Evolutionary conservation across 2,329 filamentous ascomycete genomes (phyloP).

Genomic region (Ceratocystis alfenasii): DNA sequence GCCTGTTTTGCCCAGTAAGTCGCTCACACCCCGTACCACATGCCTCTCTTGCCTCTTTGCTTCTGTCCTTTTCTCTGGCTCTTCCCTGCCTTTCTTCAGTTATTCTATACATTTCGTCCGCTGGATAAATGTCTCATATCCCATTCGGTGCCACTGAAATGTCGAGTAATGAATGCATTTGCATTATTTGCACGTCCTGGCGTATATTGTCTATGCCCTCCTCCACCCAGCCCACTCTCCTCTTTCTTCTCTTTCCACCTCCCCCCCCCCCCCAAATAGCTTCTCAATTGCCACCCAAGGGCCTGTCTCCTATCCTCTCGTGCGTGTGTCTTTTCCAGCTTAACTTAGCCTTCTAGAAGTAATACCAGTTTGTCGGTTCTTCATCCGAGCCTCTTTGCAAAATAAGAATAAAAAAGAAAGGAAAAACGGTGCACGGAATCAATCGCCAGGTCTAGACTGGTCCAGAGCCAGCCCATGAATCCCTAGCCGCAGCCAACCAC

Average conservation of each 20-base stretch:
- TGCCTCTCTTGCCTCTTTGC: conserved; percentile 1
- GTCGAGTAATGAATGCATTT: background rate
- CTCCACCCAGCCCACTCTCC: background rate
- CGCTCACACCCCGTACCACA: background rate
- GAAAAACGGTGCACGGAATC: conserved; percentile 9
- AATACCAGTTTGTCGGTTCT: conserved; percentile 8
- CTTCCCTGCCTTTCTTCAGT: background rate
- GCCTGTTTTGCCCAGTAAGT: background rate
- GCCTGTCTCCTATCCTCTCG: background rate
- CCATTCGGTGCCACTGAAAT: too few species aligned
- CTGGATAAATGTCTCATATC: background rate
- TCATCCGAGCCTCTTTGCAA: background rate
- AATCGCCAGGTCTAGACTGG: conserved; percentile 20
- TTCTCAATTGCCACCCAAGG: background rate
- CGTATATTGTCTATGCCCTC: too few species aligned
- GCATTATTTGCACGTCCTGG: too few species aligned
- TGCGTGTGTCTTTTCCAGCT: background rate
- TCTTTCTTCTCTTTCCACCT: background rate
- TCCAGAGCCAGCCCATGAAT: conserved; percentile 14
- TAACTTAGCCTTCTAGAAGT: conserved; percentile 7
- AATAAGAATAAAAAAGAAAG: background rate
- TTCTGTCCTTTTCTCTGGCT: background rate
- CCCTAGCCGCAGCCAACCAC: conserved; percentile 3
- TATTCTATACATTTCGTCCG: background rate
- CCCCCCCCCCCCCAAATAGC: background rate